These are phyloP conservation scores for Ascocoryne sarcoides DNA, from an alignment of 2,329 filamentous ascomycete genomes.

Conservation along the genomic window DNA sequence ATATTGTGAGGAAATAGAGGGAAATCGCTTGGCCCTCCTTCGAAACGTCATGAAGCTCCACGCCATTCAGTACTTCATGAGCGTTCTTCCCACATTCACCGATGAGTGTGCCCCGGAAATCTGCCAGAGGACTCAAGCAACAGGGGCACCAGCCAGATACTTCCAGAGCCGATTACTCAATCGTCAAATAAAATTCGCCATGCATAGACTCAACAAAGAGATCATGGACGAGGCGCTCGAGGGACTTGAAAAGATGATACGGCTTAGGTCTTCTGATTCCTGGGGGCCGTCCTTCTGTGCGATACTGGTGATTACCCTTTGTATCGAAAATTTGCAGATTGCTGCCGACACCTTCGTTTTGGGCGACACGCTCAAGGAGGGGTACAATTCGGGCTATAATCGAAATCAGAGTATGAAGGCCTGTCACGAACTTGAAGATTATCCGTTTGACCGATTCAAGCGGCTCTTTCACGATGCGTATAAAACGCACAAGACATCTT, in stretches of 20 bases:
- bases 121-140: slow-evolving; percentile 1
- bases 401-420: slow-evolving; percentile 11
- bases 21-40: slow-evolving; percentile 13
- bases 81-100: slow-evolving; percentile 17
- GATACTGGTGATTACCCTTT: slow-evolving; percentile 21
- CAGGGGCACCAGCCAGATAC: slow-evolving; percentile 1
- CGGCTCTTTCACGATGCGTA: slow-evolving; percentile 23
- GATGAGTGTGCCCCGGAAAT: slow-evolving; percentile 10
- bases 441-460: slow-evolving; percentile 15
- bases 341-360: slow-evolving; percentile 19
- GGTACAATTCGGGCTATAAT: slow-evolving; percentile 6
- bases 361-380: slow-evolving; percentile 12
- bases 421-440: slow-evolving; percentile 14
- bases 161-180: slow-evolving; percentile 20
- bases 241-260: slow-evolving; percentile 16
- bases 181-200: slow-evolving; percentile 19
- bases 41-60: slow-evolving; percentile 18
- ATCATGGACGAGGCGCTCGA: slow-evolving; percentile 14
- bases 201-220: slow-evolving; percentile 17
- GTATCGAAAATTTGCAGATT: slow-evolving; percentile 18
- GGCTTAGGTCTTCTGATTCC: slow-evolving; percentile 14
- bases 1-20: slow-evolving; percentile 11
- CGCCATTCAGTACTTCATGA: slow-evolving; percentile 23
- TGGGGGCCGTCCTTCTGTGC: slow-evolving; percentile 19
- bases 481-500: slow-evolving; percentile 10